Conservation (phyloP, 2,329 filamentous ascomycete genomes). For the Trichoderma simmonsii region DNA sequence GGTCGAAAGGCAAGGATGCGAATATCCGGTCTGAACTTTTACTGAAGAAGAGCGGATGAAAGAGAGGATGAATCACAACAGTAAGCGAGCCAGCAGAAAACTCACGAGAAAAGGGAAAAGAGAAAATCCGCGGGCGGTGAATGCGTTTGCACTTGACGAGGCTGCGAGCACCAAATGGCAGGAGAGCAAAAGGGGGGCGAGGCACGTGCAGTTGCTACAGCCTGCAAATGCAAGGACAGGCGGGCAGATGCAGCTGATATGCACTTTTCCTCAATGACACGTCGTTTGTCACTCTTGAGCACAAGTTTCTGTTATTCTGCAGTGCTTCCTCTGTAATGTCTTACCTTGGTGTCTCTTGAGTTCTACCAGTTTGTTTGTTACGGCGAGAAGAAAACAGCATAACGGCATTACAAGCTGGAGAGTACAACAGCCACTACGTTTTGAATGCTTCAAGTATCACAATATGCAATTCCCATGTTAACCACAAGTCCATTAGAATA, state of each 20-base stretch:
- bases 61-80: too few species aligned
- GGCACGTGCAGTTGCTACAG: conserved; percentile 4
- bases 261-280: not conserved
- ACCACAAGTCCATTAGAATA: not conserved
- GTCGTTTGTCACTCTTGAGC: not conserved
- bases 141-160: not conserved
- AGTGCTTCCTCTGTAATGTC: not conserved
- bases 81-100: too few species aligned
- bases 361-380: not conserved
- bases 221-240: not conserved
- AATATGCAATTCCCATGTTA: not conserved
- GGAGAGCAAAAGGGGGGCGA: not conserved
- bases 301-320: not conserved
- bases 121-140: not conserved
- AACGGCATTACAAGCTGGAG: not conserved
- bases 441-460: not conserved
- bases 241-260: not conserved
- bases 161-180: not conserved
- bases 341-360: not conserved
- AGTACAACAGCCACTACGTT: not conserved
- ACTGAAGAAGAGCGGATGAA: not conserved
- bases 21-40: too few species aligned
- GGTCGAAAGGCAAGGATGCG: too few species aligned
- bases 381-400: not conserved
- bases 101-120: not conserved